Evolutionary conservation across 1,284 basidiomycete species (phyloP), one percentile per base, ranked within the genome.

Genomic region (Rhodotorula sp.): DNA sequence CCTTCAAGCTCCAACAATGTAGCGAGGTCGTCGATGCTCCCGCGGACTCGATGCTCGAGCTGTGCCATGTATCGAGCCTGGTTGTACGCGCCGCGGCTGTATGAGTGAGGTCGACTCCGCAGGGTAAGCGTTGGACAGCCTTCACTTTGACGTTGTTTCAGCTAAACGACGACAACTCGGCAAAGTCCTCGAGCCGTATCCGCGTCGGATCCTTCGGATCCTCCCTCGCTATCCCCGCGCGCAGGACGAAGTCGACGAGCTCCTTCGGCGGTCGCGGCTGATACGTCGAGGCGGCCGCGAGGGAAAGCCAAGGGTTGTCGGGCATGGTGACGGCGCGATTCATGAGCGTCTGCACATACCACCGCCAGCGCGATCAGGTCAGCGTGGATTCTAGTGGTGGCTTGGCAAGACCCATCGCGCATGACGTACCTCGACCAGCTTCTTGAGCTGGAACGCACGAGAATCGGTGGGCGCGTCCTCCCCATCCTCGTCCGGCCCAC

Each of bases 381-480:
- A 41, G 25, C 9, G 7, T 42, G 13, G 8, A 17, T 21, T 17
- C 9, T 8, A 19, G 4, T 2, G 1, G 25, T 23, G 10, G 44
- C 44, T 5, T 25, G 3, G 42, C 21, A n/a, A 12, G 5, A 7
- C 16, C 19, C 44, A n/a, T 14, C 13, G 58, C 23, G 56, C 10
- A 50, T 9, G 12, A 23, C 59, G 46, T 27, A 61, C 59, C 60
- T 61, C 60, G 60, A 61, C n/a, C 0, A 61, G 60, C 50, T 50
- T 61, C 60, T 61, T 61, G 46, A 61, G 41, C 60, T 52, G 21
- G 60, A 52, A 52, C 13, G 41, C 34, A 5, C 60, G 60, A 23
- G 27, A n/a, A 14, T 52, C 48, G 13, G 48, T 34, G 3, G 16
- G 25, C 27, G 25, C 27, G 3, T 41, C 48, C 8, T 12, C 23